phyloP scores from a whole-genome alignment of 1,139 yeast genomes.

The Debaryomycetaceae sp. region DNA sequence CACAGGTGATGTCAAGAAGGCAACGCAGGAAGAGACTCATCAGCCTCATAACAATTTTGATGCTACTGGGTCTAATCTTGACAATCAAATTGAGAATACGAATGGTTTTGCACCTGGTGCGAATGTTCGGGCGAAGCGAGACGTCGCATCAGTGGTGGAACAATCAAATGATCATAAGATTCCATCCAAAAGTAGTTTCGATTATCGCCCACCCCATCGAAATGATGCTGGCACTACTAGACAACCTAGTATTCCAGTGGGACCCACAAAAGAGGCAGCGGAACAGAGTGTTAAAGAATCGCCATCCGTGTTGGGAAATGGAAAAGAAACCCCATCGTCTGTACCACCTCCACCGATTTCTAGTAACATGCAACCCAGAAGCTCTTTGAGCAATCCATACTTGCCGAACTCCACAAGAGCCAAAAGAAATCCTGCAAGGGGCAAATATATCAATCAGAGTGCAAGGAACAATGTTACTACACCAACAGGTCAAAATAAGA shows the following conservation, averaged over 20 bases:
- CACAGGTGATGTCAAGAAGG: not conserved
- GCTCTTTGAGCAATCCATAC: slow-evolving; percentile 28
- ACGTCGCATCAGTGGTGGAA: not conserved
- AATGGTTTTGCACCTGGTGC: not conserved
- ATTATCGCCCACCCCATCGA: not conserved
- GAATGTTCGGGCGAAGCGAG: not conserved
- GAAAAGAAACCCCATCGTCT: not conserved
- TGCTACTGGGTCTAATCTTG: not conserved
- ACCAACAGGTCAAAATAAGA: not conserved
- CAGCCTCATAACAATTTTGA: not conserved
- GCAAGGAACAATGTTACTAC: not conserved
- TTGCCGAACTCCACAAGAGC: slow-evolving; percentile 29
- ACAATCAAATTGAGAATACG: not conserved
- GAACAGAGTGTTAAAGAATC: not conserved
- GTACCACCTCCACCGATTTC: not conserved
- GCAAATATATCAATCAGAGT: slow-evolving; percentile 16
- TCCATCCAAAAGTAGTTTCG: not conserved
- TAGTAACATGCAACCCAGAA: not conserved
- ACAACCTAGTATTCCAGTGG: not conserved
- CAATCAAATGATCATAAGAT: not conserved
- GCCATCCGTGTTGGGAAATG: not conserved
- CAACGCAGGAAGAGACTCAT: not conserved
- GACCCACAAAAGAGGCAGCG: not conserved
- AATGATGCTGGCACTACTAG: not conserved
- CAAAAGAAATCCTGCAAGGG: slow-evolving; percentile 14